Conservation (phyloP, 1,284 basidiomycete genomes). For the Cystobasidium pallidum region DNA sequence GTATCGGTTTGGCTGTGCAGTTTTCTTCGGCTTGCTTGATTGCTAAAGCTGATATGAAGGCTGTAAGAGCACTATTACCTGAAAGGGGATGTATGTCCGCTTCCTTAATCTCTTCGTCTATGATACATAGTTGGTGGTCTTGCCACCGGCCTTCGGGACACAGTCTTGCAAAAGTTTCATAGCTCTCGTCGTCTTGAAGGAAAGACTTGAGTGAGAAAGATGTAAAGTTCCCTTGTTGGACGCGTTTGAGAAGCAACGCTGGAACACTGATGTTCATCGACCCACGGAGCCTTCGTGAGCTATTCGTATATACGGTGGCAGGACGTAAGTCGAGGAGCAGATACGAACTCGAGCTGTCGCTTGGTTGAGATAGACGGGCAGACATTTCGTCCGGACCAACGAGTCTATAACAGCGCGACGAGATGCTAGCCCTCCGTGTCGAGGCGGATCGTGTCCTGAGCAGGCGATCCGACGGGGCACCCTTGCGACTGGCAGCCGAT, state of each 20-base stretch:
- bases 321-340: conserved; percentile 35
- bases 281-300: neutral
- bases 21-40: neutral
- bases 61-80: conserved; percentile 15
- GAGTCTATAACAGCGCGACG: neutral
- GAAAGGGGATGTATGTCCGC: conserved; percentile 6
- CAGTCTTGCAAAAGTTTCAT: conserved; percentile 25
- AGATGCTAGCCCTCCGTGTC: conserved; percentile 2
- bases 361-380: neutral
- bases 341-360: neutral
- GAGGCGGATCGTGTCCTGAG: conserved; percentile 19
- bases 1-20: neutral
- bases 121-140: conserved; percentile 1
- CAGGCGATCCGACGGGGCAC: conserved; percentile 3
- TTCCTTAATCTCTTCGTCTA: conserved; percentile 45
- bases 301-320: neutral
- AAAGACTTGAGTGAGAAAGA: conserved; percentile 50
- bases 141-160: neutral
- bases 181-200: conserved; percentile 51
- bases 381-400: conserved; percentile 1
- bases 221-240: conserved; percentile 46
- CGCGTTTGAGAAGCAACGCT: conserved; percentile 51
- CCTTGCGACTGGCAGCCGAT: neutral
- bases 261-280: conserved; percentile 50
- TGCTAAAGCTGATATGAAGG: conserved; percentile 45